These are phyloP conservation scores for Strobilomyces echinocephalus DNA, from an alignment of 768 basidiomycete genomes.

Conservation along the genomic window DNA sequence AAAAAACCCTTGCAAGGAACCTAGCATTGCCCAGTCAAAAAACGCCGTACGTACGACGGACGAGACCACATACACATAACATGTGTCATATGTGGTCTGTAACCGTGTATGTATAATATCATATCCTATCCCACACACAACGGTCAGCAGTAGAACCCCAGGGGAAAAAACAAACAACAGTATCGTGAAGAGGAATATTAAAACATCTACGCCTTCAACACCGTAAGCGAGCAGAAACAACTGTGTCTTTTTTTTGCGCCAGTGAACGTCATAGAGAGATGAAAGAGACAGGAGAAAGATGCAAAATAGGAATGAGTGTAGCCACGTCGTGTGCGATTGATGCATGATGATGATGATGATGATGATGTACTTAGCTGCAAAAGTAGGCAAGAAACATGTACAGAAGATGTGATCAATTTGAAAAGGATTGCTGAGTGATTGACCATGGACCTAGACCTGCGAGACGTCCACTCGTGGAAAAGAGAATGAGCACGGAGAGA, in stretches of 20 bases:
- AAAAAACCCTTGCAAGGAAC: not conserved
- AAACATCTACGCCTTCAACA: conserved; percentile 12
- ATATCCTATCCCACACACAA: conserved; percentile 16
- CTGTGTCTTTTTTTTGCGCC: conserved; percentile 9
- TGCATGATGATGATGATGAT: conserved; percentile 14
- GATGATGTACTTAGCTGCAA: not conserved
- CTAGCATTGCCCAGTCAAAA: conserved; percentile 1
- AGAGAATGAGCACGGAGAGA: not conserved
- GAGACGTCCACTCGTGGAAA: conserved; percentile 9
- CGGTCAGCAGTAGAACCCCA: conserved; percentile 9
- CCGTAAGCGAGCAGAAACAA: not conserved
- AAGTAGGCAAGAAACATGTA: conserved; percentile 6
- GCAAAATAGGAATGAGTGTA: conserved; percentile 13
- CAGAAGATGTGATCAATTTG: conserved; percentile 1
- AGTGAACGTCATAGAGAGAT: conserved; percentile 3
- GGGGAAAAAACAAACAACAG: not conserved
- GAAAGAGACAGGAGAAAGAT: conserved; percentile 1
- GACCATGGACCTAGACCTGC: conserved; percentile 17
- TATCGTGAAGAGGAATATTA: not conserved
- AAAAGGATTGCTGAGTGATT: conserved; percentile 12
- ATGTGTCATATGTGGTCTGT: conserved; percentile 3
- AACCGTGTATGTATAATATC: conserved; percentile 5
- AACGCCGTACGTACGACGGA: not conserved
- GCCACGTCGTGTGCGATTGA: not conserved
- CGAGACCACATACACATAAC: not conserved